A percentile compares a stretch with the other conserved stretches of the same genome.
phyloP scores from a whole-genome alignment of 129 eudicot species.

The Artemisia tridentata region DNA sequence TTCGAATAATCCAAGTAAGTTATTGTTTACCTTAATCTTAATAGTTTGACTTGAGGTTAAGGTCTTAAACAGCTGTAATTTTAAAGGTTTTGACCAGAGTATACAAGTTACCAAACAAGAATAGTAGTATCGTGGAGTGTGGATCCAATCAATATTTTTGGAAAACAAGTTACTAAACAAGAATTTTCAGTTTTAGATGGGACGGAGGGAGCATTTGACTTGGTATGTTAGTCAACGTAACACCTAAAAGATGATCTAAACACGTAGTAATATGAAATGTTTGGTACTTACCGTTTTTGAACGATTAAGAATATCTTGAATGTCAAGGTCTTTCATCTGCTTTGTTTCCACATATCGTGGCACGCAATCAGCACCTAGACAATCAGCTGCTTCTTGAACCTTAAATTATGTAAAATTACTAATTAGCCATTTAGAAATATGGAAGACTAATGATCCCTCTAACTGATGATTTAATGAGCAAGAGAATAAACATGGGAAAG shows the following conservation, averaged over 20 bases:
- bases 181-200: background rate
- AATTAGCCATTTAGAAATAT: conserved; percentile 13
- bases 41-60: too few relatives aligned
- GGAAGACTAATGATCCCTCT: background rate
- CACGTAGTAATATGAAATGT: background rate
- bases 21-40: background rate
- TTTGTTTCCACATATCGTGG: conserved; percentile 84
- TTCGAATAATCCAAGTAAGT: too few relatives aligned
- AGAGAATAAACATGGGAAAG: conserved; percentile 6
- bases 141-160: too few relatives aligned
- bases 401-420: conserved; percentile 21
- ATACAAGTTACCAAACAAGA: too few relatives aligned
- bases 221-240: background rate
- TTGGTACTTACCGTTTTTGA: conserved; percentile 50
- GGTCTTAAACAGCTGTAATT: too few relatives aligned
- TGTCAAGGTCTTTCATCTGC: conserved; percentile 52
- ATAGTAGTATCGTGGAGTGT: too few relatives aligned
- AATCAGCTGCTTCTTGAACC: conserved; percentile 99
- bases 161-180: too few relatives aligned
- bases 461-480: conserved; percentile 12
- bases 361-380: conserved; percentile 86
- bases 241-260: conserved; percentile 1
- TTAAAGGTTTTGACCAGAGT: too few relatives aligned
- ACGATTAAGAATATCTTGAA: conserved; percentile 54
- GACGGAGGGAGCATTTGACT: background rate